Percentiles rank a stretch among this genome's conserved stretches.
These are phyloP conservation scores for Paxillus rubicundulus DNA, from an alignment of 768 basidiomycete species.

Conservation along the genomic window DNA sequence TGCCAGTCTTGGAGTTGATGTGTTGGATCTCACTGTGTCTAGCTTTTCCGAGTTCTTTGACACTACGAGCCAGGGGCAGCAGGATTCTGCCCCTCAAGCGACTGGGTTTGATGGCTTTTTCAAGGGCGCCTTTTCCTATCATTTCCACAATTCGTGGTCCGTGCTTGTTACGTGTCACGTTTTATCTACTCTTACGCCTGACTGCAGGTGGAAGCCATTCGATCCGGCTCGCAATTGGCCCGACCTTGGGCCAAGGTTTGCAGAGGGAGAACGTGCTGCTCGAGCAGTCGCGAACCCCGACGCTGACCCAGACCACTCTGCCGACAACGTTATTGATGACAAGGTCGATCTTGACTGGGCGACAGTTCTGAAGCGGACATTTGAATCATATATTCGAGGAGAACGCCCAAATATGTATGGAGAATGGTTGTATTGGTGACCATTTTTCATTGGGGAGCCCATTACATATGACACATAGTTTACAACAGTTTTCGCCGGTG, in stretches of 20 bases:
- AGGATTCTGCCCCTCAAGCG: conserved; percentile 76
- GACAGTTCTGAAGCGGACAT: conserved; percentile 89
- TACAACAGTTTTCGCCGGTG: not conserved
- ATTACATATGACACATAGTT: not conserved
- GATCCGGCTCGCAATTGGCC: conserved; percentile 87
- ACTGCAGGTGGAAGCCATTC: conserved; percentile 87
- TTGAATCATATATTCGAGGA: conserved; percentile 83
- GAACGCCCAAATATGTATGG: conserved; percentile 94
- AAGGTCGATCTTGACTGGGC: conserved; percentile 84
- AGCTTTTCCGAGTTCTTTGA: conserved; percentile 86
- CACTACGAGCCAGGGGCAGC: conserved; percentile 61
- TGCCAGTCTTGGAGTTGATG: conserved; percentile 1
- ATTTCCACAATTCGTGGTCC: conserved; percentile 91
- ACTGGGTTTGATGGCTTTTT: conserved; percentile 91
- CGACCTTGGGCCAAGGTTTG: conserved; percentile 80
- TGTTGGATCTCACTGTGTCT: not conserved
- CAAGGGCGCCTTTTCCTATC: conserved; percentile 89
- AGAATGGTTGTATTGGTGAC: conserved; percentile 49
- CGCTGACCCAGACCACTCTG: conserved; percentile 22
- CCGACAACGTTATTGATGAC: conserved; percentile 53
- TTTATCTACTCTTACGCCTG: not conserved
- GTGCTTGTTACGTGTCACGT: conserved; percentile 8
- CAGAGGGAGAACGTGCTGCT: conserved; percentile 66
- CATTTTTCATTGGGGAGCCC: too few species aligned
- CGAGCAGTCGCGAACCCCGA: conserved; percentile 35